phyloP scores from a whole-genome alignment of 306 rosid genomes.

The Abrus precatorius region DNA sequence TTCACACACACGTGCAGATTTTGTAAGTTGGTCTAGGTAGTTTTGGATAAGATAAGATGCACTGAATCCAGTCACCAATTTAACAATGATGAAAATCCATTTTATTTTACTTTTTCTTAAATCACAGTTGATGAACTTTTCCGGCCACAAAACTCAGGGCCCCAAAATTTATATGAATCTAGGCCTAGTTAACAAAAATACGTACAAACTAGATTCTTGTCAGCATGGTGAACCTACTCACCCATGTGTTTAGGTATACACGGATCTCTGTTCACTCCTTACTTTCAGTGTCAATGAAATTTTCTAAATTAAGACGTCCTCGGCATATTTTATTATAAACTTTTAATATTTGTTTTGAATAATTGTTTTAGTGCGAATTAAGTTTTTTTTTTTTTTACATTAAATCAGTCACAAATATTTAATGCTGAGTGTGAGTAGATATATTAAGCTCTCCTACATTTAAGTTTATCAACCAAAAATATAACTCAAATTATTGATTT shows the following conservation, averaged over 20 bases:
- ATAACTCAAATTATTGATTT: background rate
- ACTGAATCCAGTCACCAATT: background rate
- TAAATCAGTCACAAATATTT: too few relatives aligned
- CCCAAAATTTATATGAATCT: slow-evolving; percentile 5
- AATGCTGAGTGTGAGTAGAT: too few relatives aligned
- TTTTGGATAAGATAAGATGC: slow-evolving; percentile 13
- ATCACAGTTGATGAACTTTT: background rate
- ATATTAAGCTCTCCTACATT: too few relatives aligned
- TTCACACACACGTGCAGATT: background rate
- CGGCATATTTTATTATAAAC: too few relatives aligned
- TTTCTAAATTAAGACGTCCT: too few relatives aligned
- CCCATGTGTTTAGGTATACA: background rate
- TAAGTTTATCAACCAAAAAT: background rate
- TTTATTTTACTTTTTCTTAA: background rate
- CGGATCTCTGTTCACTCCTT: background rate
- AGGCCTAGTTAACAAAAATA: background rate
- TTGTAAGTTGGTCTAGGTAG: background rate
- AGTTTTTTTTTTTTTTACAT: too few relatives aligned
- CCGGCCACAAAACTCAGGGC: slow-evolving; percentile 4
- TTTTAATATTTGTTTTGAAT: too few relatives aligned
- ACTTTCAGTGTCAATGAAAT: background rate
- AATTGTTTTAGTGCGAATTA: too few relatives aligned
- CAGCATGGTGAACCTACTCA: background rate
- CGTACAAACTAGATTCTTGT: slow-evolving; percentile 1
- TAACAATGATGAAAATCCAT: background rate